Conservation (phyloP, 805 yeast species). For the Yamadazyma philogaea region DNA sequence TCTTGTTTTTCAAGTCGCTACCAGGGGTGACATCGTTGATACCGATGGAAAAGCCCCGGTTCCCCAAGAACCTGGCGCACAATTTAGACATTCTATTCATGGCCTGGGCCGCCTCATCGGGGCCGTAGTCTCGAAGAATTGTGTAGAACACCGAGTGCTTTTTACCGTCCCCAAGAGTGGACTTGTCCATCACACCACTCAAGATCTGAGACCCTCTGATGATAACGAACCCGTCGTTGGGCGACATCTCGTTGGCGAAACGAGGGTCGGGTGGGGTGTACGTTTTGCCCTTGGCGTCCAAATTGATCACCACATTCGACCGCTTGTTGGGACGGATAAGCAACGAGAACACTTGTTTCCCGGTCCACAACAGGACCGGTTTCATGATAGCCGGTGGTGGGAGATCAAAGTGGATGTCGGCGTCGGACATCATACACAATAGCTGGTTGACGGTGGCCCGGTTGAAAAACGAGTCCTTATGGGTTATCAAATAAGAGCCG, state of each 20-base stretch:
- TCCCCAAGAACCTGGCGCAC: slow-evolving; percentile 92
- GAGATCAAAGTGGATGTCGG: slow-evolving; percentile 77
- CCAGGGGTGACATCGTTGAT: slow-evolving; percentile 97
- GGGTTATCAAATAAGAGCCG: slow-evolving; percentile 88
- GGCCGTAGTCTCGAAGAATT: slow-evolving; percentile 93
- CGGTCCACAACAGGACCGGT: slow-evolving; percentile 93
- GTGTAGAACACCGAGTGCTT: slow-evolving; percentile 95
- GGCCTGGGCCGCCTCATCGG: slow-evolving; percentile 90
- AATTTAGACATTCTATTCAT: slow-evolving; percentile 99
- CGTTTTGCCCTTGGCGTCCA: slow-evolving; percentile 93
- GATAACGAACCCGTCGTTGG: slow-evolving; percentile 91
- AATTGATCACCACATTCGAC: slow-evolving; percentile 79
- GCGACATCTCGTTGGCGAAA: slow-evolving; percentile 92
- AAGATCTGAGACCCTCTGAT: slow-evolving; percentile 86
- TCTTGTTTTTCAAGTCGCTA: slow-evolving; percentile 63
- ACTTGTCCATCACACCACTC: slow-evolving; percentile 96
- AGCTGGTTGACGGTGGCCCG: slow-evolving; percentile 80
- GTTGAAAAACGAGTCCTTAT: slow-evolving; percentile 90
- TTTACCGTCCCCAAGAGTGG: slow-evolving; percentile 95
- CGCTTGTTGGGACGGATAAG: slow-evolving; percentile 76
- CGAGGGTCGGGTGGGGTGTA: slow-evolving; percentile 69
- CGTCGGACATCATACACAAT: slow-evolving; percentile 95
- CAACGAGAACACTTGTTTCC: slow-evolving; percentile 89
- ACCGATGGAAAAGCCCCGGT: slow-evolving; percentile 96
- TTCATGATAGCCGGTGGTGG: slow-evolving; percentile 95